phyloP scores from a whole-genome alignment of 306 rosid species.

The Vigna mungo region DNA sequence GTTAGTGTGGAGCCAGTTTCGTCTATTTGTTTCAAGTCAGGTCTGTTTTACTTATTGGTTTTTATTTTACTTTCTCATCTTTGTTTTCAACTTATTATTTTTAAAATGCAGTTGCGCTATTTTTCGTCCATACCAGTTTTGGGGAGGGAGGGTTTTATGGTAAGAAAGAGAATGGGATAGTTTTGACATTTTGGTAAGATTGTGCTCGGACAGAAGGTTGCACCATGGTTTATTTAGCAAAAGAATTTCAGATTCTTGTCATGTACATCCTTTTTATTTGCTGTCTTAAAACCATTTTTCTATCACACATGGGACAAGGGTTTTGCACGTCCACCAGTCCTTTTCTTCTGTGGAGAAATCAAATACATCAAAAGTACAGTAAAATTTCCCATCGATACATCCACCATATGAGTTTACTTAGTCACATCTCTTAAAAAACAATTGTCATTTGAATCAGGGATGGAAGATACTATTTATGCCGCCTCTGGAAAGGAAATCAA shows the following conservation, averaged over 20 bases:
- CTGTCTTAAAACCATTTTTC: neutral
- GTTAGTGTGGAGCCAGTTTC: slow-evolving; percentile 70
- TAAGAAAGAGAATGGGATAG: neutral
- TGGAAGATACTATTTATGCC: slow-evolving; percentile 75
- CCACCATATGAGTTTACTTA: slow-evolving; percentile 7
- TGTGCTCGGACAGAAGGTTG: neutral
- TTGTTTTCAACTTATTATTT: neutral
- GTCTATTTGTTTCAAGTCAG: slow-evolving; percentile 80
- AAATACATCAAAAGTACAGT: neutral
- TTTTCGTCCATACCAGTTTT: neutral
- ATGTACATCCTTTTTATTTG: neutral
- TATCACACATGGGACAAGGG: neutral
- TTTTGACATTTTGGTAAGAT: neutral
- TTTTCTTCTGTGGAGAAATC: neutral
- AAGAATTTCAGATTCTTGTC: neutral
- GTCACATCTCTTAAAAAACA: slow-evolving; percentile 26
- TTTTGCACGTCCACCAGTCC: neutral
- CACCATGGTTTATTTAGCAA: neutral
- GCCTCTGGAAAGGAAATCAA: slow-evolving; percentile 86
- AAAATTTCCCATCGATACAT: neutral
- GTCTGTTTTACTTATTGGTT: slow-evolving; percentile 41
- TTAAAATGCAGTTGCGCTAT: neutral
- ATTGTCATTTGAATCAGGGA: slow-evolving; percentile 65
- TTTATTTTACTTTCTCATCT: slow-evolving; percentile 5
- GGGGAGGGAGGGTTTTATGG: neutral